Evolutionary conservation across 2,329 filamentous ascomycete species (phyloP).

Genomic region (Pestalotiopsis sp.): DNA sequence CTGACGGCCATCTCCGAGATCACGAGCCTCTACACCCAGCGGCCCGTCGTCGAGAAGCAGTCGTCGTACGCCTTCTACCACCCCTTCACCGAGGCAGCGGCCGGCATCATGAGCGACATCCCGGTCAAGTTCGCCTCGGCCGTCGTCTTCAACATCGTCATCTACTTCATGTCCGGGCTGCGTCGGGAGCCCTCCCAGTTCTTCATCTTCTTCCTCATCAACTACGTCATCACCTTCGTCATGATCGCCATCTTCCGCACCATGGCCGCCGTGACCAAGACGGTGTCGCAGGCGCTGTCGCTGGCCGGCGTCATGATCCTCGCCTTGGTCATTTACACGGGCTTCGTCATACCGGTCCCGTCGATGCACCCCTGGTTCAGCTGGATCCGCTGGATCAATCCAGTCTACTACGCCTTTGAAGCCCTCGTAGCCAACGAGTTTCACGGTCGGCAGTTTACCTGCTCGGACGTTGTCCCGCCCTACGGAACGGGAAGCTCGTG

Average conservation of each 20-base stretch:
- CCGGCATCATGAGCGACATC: conserved; percentile 19
- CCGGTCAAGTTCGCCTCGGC: conserved; percentile 57
- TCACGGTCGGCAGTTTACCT: conserved; percentile 58
- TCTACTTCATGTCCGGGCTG: conserved; percentile 61
- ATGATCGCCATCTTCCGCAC: conserved; percentile 80
- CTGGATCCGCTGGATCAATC: conserved; percentile 78
- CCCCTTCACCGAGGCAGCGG: conserved; percentile 21
- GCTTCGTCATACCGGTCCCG: conserved; percentile 52
- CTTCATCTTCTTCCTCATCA: conserved; percentile 77
- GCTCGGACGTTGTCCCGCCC: conserved; percentile 51
- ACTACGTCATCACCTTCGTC: conserved; percentile 66
- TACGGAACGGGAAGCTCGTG: conserved; percentile 52
- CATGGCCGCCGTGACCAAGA: conserved; percentile 71
- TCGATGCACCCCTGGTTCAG: conserved; percentile 74
- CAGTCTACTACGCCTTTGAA: conserved; percentile 76
- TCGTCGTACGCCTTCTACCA: conserved; percentile 40
- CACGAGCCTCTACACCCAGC: conserved; percentile 44
- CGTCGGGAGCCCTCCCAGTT: conserved; percentile 66
- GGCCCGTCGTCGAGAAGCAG: conserved; percentile 51
- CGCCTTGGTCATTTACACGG: conserved; percentile 63
- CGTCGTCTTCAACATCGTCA: conserved; percentile 54
- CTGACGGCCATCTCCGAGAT: conserved; percentile 62
- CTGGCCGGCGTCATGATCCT: conserved; percentile 58
- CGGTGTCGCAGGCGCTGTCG: conserved; percentile 61
- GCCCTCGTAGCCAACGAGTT: conserved; percentile 77